A percentile compares a stretch with the other conserved stretches of the same genome.
These are phyloP conservation scores for Exsudoporus floridanus DNA, from an alignment of 1,284 basidiomycete genomes.

Conservation along the genomic window DNA sequence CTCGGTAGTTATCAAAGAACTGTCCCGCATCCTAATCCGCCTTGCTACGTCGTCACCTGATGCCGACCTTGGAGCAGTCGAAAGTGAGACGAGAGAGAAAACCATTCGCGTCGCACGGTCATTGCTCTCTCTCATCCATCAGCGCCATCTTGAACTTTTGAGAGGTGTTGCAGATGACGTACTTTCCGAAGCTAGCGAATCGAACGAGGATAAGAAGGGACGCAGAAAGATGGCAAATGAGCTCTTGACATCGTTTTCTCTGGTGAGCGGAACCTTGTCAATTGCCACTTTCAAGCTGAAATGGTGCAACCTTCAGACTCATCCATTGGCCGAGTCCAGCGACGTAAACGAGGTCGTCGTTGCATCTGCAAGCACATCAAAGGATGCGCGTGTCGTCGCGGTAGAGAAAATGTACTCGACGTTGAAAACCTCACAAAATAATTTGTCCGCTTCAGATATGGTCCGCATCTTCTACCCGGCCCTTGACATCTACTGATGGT, in stretches of 20 bases:
- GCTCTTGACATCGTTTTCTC: conserved; percentile 53
- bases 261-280: conserved; percentile 38
- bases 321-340: conserved; percentile 32
- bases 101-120: conserved; percentile 21
- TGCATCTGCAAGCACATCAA: conserved; percentile 52
- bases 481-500: not conserved
- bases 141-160: conserved; percentile 53
- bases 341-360: conserved; percentile 48
- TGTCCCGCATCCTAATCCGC: conserved; percentile 39
- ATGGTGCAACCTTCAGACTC: conserved; percentile 15
- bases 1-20: conserved; percentile 36
- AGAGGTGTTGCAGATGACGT: conserved; percentile 41
- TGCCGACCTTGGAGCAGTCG: conserved; percentile 5
- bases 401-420: conserved; percentile 50
- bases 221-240: conserved; percentile 47
- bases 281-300: not conserved
- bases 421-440: conserved; percentile 25
- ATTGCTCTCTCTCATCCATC: conserved; percentile 48
- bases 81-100: conserved; percentile 17
- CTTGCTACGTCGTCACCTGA: conserved; percentile 16
- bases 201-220: conserved; percentile 39
- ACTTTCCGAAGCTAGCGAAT: conserved; percentile 37
- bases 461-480: conserved; percentile 1
- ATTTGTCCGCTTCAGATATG: conserved; percentile 39
- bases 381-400: conserved; percentile 49